Percentiles rank a stretch among this genome's conserved stretches.
Conservation (phyloP, 345 rosid genomes). For the Linum lewisii region DNA sequence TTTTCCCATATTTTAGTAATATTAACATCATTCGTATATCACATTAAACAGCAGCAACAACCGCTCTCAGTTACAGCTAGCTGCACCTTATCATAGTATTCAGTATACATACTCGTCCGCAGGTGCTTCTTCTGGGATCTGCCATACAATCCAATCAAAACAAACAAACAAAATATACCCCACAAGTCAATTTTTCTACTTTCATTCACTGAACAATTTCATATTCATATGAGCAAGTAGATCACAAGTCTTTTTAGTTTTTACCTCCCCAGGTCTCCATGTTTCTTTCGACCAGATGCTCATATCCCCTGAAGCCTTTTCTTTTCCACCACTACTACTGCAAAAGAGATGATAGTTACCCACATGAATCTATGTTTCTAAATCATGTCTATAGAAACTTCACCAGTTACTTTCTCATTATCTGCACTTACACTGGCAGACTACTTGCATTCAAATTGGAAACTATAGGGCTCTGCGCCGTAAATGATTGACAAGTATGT, state of each 20-base stretch:
- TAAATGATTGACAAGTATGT: constrained; percentile 15
- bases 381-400: constrained; percentile 2
- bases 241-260: not conserved
- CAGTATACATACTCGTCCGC: constrained; percentile 28
- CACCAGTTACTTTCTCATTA: not conserved
- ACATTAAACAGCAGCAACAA: too few species aligned
- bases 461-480: constrained; percentile 9
- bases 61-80: too few species aligned
- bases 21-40: too few species aligned
- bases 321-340: constrained; percentile 35
- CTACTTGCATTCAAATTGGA: constrained; percentile 10
- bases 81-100: too few species aligned
- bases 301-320: constrained; percentile 32
- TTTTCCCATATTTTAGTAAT: too few species aligned
- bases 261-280: constrained; percentile 86
- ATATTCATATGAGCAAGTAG: not conserved
- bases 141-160: constrained; percentile 2
- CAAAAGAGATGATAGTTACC: not conserved
- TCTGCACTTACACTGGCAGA: constrained; percentile 26
- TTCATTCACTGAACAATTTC: not conserved
- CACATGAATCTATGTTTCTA: not conserved
- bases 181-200: too few species aligned
- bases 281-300: constrained; percentile 68
- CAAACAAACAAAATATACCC: too few species aligned
- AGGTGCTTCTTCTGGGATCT: constrained; percentile 64